Conservation (phyloP, 1,139 yeast genomes). For the Yamadazyma diospyri region DNA sequence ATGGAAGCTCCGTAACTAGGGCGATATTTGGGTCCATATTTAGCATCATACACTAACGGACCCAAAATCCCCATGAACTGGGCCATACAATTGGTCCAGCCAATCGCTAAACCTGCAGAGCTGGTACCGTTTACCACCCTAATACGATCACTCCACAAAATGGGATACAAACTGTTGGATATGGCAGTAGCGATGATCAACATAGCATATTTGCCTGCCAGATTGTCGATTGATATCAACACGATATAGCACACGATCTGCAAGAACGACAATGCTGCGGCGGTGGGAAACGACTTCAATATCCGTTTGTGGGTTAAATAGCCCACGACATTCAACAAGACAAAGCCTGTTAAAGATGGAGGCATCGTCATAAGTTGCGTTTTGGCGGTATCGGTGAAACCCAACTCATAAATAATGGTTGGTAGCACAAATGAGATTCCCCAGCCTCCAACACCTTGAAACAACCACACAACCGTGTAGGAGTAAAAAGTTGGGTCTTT, state of each 20-base stretch:
- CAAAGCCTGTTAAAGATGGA: constrained; percentile 15
- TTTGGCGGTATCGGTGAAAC: constrained; percentile 20
- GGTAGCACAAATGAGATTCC: constrained; percentile 24
- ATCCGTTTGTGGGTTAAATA: constrained; percentile 11
- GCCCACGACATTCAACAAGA: constrained; percentile 13
- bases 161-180: constrained; percentile 15
- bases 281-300: constrained; percentile 14
- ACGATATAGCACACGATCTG: constrained; percentile 16
- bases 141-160: constrained; percentile 18
- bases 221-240: constrained; percentile 9
- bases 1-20: constrained; percentile 15
- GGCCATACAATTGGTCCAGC: constrained; percentile 14
- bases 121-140: constrained; percentile 15
- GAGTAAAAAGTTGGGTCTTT: constrained; percentile 16
- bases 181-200: constrained; percentile 16
- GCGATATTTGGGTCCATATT: constrained; percentile 16
- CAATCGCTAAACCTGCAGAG: constrained; percentile 16
- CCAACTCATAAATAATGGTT: constrained; percentile 20
- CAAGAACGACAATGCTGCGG: constrained; percentile 12
- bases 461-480: constrained; percentile 17
- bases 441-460: constrained; percentile 24
- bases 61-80: constrained; percentile 16
- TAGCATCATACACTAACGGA: constrained; percentile 16
- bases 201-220: constrained; percentile 14
- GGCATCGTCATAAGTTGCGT: constrained; percentile 18